Base-by-base conservation (phyloP, 2,329 filamentous ascomycete genomes). In the Talaromyces sp. region DNA sequence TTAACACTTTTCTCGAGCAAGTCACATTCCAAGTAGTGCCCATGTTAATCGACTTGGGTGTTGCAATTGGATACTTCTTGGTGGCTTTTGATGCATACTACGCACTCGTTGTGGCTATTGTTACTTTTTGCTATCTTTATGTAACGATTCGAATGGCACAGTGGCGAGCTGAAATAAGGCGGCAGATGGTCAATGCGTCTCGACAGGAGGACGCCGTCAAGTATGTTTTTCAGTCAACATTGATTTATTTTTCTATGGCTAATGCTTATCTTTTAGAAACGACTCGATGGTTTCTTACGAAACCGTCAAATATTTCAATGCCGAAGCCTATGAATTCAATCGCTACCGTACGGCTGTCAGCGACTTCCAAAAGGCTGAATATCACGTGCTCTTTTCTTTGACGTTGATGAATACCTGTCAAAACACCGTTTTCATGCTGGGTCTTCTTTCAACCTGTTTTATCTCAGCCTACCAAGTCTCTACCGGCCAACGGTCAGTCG, bases 231-330 rank as follows among this genome's bases (percentile, higher is more conserved):
- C 57, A 14, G 4, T 24, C 7, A 29, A 57, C 4, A 3, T 24
- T 21, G n/a, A 7, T 17, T 31, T 31, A 24, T 11, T 32, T 14
- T n/a, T n/a, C 53, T n/a, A 24, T 38, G 24, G 29, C 53, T 55
- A 55, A 55, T 29, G 12, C 7, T 54, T 17, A 12, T 63, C 11
- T 24, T 2, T 24, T 24, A 84, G 81, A 77, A 97, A 97, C 72
- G 94, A 99, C 74, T 97, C 94, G 0, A 94, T 99, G 80, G 92
- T 94, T 63, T 96, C 92, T n/a, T 99, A 97, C 74, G 94, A 99
- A 78, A 93, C 90, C 1, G 90, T 93, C 71, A 94, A 93, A 72
- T 93, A 93, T 69, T 94, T 94, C 80, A 93, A 93, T 67, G 90
- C 90, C 8, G 90, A 93, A 69, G 80, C 84, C 2, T 92, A 89